These are phyloP conservation scores for Tulasnella sp. DNA, from an alignment of 768 basidiomycete genomes.

Conservation along the genomic window DNA sequence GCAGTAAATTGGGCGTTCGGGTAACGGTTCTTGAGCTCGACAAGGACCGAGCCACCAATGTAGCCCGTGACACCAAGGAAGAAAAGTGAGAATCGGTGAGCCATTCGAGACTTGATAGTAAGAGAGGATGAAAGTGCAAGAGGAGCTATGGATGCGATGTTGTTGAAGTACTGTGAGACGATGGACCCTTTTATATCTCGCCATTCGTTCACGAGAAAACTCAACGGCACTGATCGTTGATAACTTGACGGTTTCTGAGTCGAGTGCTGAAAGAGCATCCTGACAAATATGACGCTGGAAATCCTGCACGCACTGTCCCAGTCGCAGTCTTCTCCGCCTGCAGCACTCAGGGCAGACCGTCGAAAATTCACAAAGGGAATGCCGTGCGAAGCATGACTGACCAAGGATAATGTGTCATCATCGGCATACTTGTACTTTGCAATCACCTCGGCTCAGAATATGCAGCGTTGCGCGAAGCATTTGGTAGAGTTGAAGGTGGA, in stretches of 20 bases:
- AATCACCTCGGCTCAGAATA: neutral
- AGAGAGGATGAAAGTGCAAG: neutral
- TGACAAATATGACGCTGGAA: neutral
- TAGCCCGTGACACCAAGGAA: slow-evolving; percentile 28
- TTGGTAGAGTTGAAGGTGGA: neutral
- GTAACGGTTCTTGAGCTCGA: slow-evolving; percentile 36
- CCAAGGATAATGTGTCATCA: neutral
- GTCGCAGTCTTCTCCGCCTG: neutral
- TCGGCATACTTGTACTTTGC: neutral
- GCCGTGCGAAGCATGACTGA: neutral
- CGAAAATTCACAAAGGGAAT: neutral
- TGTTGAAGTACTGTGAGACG: neutral
- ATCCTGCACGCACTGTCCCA: neutral
- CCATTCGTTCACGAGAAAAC: neutral
- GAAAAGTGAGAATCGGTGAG: slow-evolving; percentile 16
- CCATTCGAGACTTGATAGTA: neutral
- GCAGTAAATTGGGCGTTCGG: slow-evolving; percentile 31
- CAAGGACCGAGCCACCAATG: slow-evolving; percentile 37
- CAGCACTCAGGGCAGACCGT: neutral
- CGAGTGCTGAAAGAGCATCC: neutral
- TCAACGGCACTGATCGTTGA: neutral
- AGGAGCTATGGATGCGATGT: neutral
- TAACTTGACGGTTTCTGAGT: neutral
- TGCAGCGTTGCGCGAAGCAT: neutral
- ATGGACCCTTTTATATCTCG: neutral